Base-by-base conservation (phyloP, 352 stramenopile genomes). In the Phytopythium helicoides region DNA sequence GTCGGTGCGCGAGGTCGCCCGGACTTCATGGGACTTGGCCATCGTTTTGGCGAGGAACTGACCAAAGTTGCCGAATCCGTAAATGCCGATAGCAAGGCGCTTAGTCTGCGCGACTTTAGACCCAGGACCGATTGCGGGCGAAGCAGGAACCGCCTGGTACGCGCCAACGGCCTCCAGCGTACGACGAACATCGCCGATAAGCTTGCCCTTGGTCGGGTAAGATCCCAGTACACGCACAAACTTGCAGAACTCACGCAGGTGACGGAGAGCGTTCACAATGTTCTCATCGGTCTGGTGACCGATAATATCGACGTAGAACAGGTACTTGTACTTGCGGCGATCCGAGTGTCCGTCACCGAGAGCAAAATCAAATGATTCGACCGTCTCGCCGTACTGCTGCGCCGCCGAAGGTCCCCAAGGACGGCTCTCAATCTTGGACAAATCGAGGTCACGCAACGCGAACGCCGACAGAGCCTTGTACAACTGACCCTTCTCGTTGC, bases 161-260 rank as follows among this genome's bases (percentile, higher is more conserved):
- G n/a, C n/a, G n/a, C n/a, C n/a, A n/a, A n/a, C n/a, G n/a, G n/a
- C n/a, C n/a, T n/a, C n/a, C n/a, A n/a, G n/a, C n/a, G n/a, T n/a
- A n/a, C n/a, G n/a, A 8, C 6, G 19, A 6, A 26, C 3, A 3
- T 6, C 47, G 28, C 15, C 12, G 36, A 61, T 33, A 2, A 64
- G n/a, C 9, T 9, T 8, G 18, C 62, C 75, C 22, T 74, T 68
- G 62, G 64, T 87, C 16, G 83, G 63, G 68, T 94, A 97, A 34
- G 74, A 95, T 5, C 88, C 88, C 7, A 97, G 64, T 28, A 96
- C 76, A 8, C 86, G 80, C 34, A 94, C 75, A 56, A 92, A 96
- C 47, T 82, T 73, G 55, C 81, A 84, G 56, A 92, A 66, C 40
- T 89, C 79, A 26, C 74, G 71, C 38, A 97, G 50, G 55, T 92